Evolutionary conservation across 495 filamentous ascomycete genomes (phyloP).

Genomic region (Hypoxylon lienhwacheense): DNA sequence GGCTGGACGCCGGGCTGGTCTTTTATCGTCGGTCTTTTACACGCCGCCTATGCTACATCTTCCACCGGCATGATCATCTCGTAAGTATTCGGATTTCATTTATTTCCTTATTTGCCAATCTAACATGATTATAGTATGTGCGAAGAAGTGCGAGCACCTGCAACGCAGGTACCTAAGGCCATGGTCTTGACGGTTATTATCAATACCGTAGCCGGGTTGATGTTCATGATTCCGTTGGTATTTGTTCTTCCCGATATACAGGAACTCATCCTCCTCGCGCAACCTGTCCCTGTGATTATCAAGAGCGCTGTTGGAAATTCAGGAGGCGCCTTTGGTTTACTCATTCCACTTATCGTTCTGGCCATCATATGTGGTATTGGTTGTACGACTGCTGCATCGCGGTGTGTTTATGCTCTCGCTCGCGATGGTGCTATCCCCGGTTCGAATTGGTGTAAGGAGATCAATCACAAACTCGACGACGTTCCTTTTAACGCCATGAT

Average conservation of each 20-base stretch:
- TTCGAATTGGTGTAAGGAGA: conserved; percentile 54
- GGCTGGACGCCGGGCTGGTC: conserved; percentile 55
- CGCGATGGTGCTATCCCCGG: conserved; percentile 61
- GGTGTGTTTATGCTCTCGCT: conserved; percentile 63
- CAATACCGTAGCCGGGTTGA: conserved; percentile 51
- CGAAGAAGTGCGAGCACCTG: conserved; percentile 51
- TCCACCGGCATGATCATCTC: conserved; percentile 58
- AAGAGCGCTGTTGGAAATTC: conserved; percentile 49
- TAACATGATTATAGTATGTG: conserved; percentile 45
- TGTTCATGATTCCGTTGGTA: conserved; percentile 54
- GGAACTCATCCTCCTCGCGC: conserved; percentile 45
- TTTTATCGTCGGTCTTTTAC: conserved; percentile 52
- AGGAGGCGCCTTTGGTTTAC: conserved; percentile 50
- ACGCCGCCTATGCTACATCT: conserved; percentile 54
- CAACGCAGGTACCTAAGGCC: conserved; percentile 55
- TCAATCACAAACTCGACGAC: conserved; percentile 51
- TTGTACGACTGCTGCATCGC: conserved; percentile 62
- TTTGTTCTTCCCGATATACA: conserved; percentile 53
- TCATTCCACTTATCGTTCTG: conserved; percentile 53
- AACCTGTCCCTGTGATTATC: conserved; percentile 52
- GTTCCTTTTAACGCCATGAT: conserved; percentile 57
- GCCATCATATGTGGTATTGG: conserved; percentile 63
- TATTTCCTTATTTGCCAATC: not conserved
- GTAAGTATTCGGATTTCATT: conserved; percentile 27
- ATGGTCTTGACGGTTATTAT: conserved; percentile 54